Percentiles rank a stretch among this genome's conserved stretches.
Conservation (phyloP, 805 yeast species). For the Candida wancherniae region DNA sequence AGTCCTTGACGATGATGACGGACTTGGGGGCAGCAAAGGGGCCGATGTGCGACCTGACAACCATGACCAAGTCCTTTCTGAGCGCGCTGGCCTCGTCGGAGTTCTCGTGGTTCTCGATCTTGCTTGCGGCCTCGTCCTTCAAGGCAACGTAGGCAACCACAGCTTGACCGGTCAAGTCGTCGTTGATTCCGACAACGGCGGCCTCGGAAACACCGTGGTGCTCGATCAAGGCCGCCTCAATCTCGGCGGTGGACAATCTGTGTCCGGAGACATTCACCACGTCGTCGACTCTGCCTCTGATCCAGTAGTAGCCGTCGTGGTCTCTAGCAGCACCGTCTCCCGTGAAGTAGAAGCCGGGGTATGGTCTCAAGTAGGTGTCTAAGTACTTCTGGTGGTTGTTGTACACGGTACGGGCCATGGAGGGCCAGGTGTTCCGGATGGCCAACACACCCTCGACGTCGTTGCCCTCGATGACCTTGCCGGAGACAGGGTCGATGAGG, state of each 20-base stretch:
- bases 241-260: conserved; percentile 83
- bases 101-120: conserved; percentile 25
- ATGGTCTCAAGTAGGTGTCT: conserved; percentile 80
- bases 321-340: conserved; percentile 92
- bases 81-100: conserved; percentile 47
- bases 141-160: conserved; percentile 78
- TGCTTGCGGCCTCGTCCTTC: conserved; percentile 43
- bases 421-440: conserved; percentile 73
- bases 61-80: conserved; percentile 60
- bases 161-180: conserved; percentile 83
- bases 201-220: conserved; percentile 67
- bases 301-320: conserved; percentile 80
- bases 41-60: conserved; percentile 75
- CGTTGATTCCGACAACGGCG: conserved; percentile 80
- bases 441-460: conserved; percentile 81
- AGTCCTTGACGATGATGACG: conserved; percentile 66
- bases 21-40: conserved; percentile 84
- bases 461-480: conserved; percentile 61
- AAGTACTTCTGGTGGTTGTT: conserved; percentile 66
- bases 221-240: conserved; percentile 77
- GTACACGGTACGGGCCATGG: conserved; percentile 81
- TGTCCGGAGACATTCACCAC: conserved; percentile 87
- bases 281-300: conserved; percentile 82
- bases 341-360: conserved; percentile 77
- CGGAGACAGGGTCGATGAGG: conserved; percentile 70